Base-by-base conservation (phyloP, 1,139 yeast genomes). In the Sugiyamaella sp. region DNA sequence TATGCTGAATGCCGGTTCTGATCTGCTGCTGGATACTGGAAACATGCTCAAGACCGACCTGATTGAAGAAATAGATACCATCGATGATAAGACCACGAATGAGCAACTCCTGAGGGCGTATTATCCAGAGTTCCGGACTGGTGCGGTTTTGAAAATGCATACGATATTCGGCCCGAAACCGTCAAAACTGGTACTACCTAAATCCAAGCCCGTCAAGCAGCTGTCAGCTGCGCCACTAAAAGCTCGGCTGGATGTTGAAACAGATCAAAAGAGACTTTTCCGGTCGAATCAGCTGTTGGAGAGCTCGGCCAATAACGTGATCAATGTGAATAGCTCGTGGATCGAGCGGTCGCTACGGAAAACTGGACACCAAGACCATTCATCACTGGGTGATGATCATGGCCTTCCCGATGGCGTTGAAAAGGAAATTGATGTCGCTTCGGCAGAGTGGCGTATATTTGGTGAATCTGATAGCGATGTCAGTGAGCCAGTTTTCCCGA, bases 121-220 rank as follows among this genome's bases (percentile, higher is more conserved):
- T 63, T 88, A 79, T 64, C 96, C 96, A 0, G 76, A 80, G 1
- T 89, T 85, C 66, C 74, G 77, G 48, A 74, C 74, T 14, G 77
- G 80, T 38, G 75, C 78, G 46, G 79, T 85, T 1, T 74, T 86
- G 63, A 81, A 83, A 62, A 82, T 86, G 78, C 89, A 86, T 66
- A 69, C 80, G 4, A 73, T 87, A 47, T 86, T 86, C 63, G 81
- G 86, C 3, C 83, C 89, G 1, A 76, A 78, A 21, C 87, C 91
- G 0, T 70, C 74, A 27, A 79, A 76, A 54, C 80, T 79, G 60
- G 71, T 73, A 33, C 81, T 77, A 52, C 80, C 82, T 29, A 72
- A 74, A 32, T 87, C 89, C 0, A 75, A 81, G 14, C 63, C 64
- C 5, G 67, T 72, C n/a, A 37, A 46, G 24, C 79, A 81, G 55